A percentile compares a stretch with the other conserved stretches of the same genome.
Evolutionary conservation across 2,329 filamentous ascomycete genomes (phyloP).

Genomic region (Ophiostoma fasciatum): DNA sequence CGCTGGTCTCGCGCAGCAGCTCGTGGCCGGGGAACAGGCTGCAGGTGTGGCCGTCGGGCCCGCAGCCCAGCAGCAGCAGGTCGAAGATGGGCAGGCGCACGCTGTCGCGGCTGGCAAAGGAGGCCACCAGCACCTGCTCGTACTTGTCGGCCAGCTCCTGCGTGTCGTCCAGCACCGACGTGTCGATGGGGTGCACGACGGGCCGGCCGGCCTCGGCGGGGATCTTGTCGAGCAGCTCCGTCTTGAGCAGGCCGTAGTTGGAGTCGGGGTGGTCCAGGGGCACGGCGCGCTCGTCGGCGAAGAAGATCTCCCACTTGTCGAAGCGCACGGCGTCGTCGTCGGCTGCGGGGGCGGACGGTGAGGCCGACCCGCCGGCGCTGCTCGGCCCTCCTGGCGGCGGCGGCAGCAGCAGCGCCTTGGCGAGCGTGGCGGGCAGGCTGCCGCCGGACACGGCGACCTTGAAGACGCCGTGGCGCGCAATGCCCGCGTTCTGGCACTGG

Average conservation of each 20-base stretch:
- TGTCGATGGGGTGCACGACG: conserved; percentile 65
- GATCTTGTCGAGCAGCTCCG: conserved; percentile 79
- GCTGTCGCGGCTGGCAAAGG: conserved; percentile 83
- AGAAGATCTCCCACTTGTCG: conserved; percentile 93
- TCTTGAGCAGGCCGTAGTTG: conserved; percentile 81
- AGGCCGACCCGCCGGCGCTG: conserved; percentile 13
- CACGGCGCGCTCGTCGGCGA: conserved; percentile 92
- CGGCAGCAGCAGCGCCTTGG: conserved; percentile 61
- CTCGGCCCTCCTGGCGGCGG: conserved; percentile 9
- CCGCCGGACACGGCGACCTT: conserved; percentile 89
- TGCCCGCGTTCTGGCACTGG: conserved; percentile 62
- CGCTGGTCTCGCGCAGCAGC: conserved; percentile 69
- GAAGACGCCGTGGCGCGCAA: conserved; percentile 71
- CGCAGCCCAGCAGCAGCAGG: conserved; percentile 80
- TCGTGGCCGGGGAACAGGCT: conserved; percentile 85
- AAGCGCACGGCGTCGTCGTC: conserved; percentile 56
- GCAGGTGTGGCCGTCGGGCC: conserved; percentile 94
- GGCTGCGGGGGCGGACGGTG: no score
- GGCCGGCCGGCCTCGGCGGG: conserved; percentile 52
- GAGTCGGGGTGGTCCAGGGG: conserved; percentile 84
- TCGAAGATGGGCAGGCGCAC: conserved; percentile 94
- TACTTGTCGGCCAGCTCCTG: conserved; percentile 92
- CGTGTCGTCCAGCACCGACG: conserved; percentile 49
- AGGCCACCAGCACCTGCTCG: conserved; percentile 70
- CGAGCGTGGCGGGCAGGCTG: conserved; percentile 77